These are phyloP conservation scores for Myriosclerotinia curreyana DNA, from an alignment of 2,329 filamentous ascomycete species.

Conservation along the genomic window DNA sequence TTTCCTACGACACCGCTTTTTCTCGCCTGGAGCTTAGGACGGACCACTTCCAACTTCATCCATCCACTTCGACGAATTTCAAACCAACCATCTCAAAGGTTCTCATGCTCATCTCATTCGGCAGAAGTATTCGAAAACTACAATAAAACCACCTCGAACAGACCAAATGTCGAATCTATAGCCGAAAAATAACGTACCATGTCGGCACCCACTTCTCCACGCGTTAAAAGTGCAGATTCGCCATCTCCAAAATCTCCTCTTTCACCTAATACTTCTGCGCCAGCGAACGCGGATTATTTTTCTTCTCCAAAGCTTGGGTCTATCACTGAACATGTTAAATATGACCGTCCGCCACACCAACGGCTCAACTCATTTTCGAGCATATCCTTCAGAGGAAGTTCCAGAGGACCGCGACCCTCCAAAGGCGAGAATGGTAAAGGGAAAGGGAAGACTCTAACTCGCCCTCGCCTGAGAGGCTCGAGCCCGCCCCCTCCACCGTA, in stretches of 20 bases:
- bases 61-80: constrained; percentile 21
- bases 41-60: constrained; percentile 1
- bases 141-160: background rate
- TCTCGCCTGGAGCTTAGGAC: constrained; percentile 22
- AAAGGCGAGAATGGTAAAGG: constrained; percentile 22
- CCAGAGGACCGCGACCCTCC: constrained; percentile 26
- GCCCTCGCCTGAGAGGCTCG: constrained; percentile 20
- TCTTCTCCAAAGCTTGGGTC: constrained; percentile 32
- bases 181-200: constrained; percentile 10
- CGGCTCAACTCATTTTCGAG: constrained; percentile 32
- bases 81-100: constrained; percentile 11
- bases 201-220: constrained; percentile 21
- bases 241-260: constrained; percentile 28
- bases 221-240: constrained; percentile 18
- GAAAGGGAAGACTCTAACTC: constrained; percentile 37
- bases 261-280: constrained; percentile 29
- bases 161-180: constrained; percentile 6
- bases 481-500: constrained; percentile 41
- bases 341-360: constrained; percentile 29
- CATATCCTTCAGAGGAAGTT: constrained; percentile 33
- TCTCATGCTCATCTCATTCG: constrained; percentile 11
- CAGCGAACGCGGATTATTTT: constrained; percentile 25
- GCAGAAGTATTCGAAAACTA: constrained; percentile 10
- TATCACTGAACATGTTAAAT: constrained; percentile 39
- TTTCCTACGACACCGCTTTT: constrained; percentile 19